Base-by-base conservation (phyloP, 371 early-diverging fungal species). In the Syncephalastrum racemosum region DNA sequence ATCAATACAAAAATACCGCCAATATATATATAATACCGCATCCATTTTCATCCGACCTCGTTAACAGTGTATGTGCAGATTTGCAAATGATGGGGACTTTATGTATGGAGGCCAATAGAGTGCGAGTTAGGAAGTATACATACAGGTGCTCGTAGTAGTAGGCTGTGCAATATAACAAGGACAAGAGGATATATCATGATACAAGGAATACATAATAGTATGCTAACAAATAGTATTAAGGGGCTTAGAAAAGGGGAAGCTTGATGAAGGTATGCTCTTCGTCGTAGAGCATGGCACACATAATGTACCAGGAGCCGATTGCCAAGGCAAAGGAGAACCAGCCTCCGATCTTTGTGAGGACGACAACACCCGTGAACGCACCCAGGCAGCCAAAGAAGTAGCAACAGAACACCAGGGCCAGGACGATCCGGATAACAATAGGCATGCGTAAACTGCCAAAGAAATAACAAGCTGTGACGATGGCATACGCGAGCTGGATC, bases 381-480 rank as follows among this genome's bases (percentile, higher is more conserved):
- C 73, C 67, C 15, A 58, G 7, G 8, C 58, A 59, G 27, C 67
- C 54, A 16, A 69, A 55, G 18, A 73, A 50, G 27, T 58, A 73
- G 4, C 67, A 59, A n/a, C 55, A 46, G 41, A 62, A 58, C 20
- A 64, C 59, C n/a, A 56, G 57, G 4, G 59, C 54, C 52, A 73
- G 43, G n/a, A 73, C 23, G 41, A 64, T 12, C 10, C 64, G 59
- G 18, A 73, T 54, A 4, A 70, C 6, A 14, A 61, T 41, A 24
- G 70, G 65, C 27, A 69, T 67, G 23, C 55, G 54, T 24, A 66
- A 55, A 4, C 70, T 67, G 40, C 67, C 70, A 19, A 73, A 10
- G n/a, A 73, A 73, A 41, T 67, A 64, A 19, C 69, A 23, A 19
- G 70, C 43, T 12, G 73, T 59, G 25, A 60, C 46, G 7, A 67